Evolutionary conservation across 352 stramenopile genomes (phyloP).

Genomic region (Nothophytophthora sp.): DNA sequence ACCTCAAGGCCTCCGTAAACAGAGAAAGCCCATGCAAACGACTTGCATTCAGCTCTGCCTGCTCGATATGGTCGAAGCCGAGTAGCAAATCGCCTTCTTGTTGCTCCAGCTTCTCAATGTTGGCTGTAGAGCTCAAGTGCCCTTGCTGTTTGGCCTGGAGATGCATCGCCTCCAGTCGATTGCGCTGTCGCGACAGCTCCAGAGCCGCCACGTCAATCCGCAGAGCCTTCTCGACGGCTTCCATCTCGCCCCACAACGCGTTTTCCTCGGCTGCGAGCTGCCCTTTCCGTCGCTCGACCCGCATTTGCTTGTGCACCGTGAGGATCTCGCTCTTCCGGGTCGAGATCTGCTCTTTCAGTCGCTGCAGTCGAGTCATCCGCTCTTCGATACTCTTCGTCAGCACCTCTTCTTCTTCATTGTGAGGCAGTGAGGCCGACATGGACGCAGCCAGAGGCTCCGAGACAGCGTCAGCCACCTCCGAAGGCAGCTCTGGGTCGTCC

Average conservation of each 20-base stretch:
- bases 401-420: slow-evolving; percentile 35
- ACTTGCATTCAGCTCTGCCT: background rate
- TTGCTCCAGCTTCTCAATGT: background rate
- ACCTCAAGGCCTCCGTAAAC: background rate
- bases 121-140: background rate
- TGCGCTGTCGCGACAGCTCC: slow-evolving; percentile 42
- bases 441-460: slow-evolving; percentile 5
- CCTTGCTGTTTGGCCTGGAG: slow-evolving; percentile 38
- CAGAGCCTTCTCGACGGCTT: slow-evolving; percentile 41
- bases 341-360: slow-evolving; percentile 44
- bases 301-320: slow-evolving; percentile 47
- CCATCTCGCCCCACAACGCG: slow-evolving; percentile 47
- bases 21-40: background rate
- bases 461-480: slow-evolving; percentile 2
- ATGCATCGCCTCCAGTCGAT: slow-evolving; percentile 42
- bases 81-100: slow-evolving; percentile 21
- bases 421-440: slow-evolving; percentile 18
- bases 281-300: slow-evolving; percentile 52
- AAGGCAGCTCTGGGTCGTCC: background rate
- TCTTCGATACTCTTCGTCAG: slow-evolving; percentile 72
- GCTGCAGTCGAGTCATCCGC: slow-evolving; percentile 44
- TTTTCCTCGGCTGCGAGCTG: slow-evolving; percentile 44
- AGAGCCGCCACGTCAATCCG: slow-evolving; percentile 39
- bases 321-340: slow-evolving; percentile 43
- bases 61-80: slow-evolving; percentile 43